These are phyloP conservation scores for Eucalyptus cloeziana DNA, from an alignment of 345 rosid genomes.

Conservation along the genomic window DNA sequence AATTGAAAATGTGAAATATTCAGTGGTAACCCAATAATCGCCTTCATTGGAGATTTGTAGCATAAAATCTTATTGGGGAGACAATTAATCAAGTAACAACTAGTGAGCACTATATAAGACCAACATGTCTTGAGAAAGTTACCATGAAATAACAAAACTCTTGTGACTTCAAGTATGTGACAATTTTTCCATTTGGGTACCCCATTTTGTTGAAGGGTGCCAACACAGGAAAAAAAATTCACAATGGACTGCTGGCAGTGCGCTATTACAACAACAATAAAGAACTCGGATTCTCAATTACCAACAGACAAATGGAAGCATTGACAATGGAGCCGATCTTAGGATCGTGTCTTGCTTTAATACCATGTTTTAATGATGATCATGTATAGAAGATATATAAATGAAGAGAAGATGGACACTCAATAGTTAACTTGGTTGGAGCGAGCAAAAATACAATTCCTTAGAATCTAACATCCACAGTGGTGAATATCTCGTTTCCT, in stretches of 20 bases:
- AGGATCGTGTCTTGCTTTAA: not conserved
- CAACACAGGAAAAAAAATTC: not conserved
- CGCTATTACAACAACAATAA: not conserved
- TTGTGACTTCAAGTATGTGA: not conserved
- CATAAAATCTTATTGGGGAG: not conserved
- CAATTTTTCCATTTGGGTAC: too few species aligned
- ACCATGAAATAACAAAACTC: accelerated
- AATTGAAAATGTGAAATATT: not conserved
- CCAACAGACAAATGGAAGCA: not conserved
- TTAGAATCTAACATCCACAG: not conserved
- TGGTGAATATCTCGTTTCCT: not conserved
- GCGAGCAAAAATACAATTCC: not conserved
- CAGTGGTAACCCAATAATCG: accelerated
- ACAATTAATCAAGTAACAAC: not conserved
- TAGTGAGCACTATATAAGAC: not conserved
- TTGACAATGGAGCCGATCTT: not conserved
- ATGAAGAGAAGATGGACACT: not conserved
- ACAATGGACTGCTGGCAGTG: too few species aligned
- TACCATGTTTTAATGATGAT: not conserved
- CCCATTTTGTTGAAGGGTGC: not conserved
- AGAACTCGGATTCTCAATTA: not conserved
- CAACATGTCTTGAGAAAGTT: not conserved
- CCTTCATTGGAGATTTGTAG: not conserved
- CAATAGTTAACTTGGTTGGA: accelerated
- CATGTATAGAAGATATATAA: not conserved